A percentile compares a stretch with the other conserved stretches of the same genome.
Evolutionary conservation across 2,329 filamentous ascomycete genomes (phyloP).

Genomic region (Proliferodiscus dingleyae): DNA sequence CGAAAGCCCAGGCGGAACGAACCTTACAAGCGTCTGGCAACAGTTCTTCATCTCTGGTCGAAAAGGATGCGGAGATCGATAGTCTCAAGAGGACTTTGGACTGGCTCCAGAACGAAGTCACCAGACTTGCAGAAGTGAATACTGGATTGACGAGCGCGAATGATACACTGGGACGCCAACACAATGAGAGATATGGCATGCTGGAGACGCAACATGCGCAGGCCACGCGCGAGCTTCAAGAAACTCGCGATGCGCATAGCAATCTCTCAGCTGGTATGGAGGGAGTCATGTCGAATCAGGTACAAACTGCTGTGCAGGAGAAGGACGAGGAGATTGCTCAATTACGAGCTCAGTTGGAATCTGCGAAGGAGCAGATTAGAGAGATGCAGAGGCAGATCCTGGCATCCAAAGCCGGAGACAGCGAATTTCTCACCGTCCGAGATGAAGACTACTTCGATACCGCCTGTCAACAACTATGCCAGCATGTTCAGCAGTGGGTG

Average conservation of each 20-base stretch:
- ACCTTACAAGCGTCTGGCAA: slow-evolving; percentile 55
- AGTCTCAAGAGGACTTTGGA: slow-evolving; percentile 73
- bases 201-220: slow-evolving; percentile 64
- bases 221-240: slow-evolving; percentile 63
- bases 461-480: slow-evolving; percentile 89
- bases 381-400: slow-evolving; percentile 55
- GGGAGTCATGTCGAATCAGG: slow-evolving; percentile 54
- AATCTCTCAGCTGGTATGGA: slow-evolving; percentile 60
- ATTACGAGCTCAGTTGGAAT: slow-evolving; percentile 70
- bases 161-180: slow-evolving; percentile 67
- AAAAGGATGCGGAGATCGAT: slow-evolving; percentile 84
- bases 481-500: slow-evolving; percentile 97
- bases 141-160: slow-evolving; percentile 74
- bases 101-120: slow-evolving; percentile 76
- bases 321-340: slow-evolving; percentile 81
- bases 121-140: slow-evolving; percentile 77
- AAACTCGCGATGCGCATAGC: slow-evolving; percentile 58
- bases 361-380: slow-evolving; percentile 59
- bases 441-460: slow-evolving; percentile 96
- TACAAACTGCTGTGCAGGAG: slow-evolving; percentile 62
- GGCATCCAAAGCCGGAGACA: slow-evolving; percentile 54
- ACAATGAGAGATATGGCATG: slow-evolving; percentile 64
- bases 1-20: slow-evolving; percentile 65
- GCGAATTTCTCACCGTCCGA: slow-evolving; percentile 68
- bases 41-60: slow-evolving; percentile 65